Evolutionary conservation across 192 early-diverging fungal genomes (phyloP), one percentile per base, ranked within the genome.

Genomic region (Spizellomyces sp.): DNA sequence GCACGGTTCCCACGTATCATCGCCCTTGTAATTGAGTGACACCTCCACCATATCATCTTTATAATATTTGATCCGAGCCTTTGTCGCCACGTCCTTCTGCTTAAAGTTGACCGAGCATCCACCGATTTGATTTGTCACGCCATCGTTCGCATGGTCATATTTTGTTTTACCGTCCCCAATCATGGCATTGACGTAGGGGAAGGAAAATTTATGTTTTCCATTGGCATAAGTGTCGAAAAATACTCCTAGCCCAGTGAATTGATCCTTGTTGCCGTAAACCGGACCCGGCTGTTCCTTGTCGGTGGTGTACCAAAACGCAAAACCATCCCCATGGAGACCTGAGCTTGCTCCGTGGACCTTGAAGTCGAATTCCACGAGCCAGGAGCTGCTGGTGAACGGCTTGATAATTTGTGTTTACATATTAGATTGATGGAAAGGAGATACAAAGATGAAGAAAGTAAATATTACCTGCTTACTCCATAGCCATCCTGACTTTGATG

Each of bases 201-300:
- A 95, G 7, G 89, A 68, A 48, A 87, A 83, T 81, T 88, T 74
- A 69, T 87, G 85, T 66, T 89, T 77, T 64, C 89, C 81, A 75
- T 98, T 98, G 52, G 92, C 84, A 74, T 97, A 98, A 8, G 95
- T 98, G 81, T 98, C 98, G 75, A 99, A 97, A 73, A 98, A 94
- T 64, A 99, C 77, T 21, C 96, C 98, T 36, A 99, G 79, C 0
- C 98, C 98, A 44, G 87, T 86, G 77, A 98, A 98, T 57, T 89
- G 77, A 62, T 77, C 75, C 52, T 52, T 48, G 45, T 14, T 22
- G 9, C 48, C 75, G 14, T 52, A 73, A 17, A 54, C 57, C 22
- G 62, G 67, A 74, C 83, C 84, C 42, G n/a, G 36, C 22, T 61
- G 9, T 48, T 75, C 77, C 45, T 81, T 80, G 48, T 96, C 88